phyloP scores from a whole-genome alignment of 1,139 yeast genomes.

The Saccharomycopsis phalli region DNA sequence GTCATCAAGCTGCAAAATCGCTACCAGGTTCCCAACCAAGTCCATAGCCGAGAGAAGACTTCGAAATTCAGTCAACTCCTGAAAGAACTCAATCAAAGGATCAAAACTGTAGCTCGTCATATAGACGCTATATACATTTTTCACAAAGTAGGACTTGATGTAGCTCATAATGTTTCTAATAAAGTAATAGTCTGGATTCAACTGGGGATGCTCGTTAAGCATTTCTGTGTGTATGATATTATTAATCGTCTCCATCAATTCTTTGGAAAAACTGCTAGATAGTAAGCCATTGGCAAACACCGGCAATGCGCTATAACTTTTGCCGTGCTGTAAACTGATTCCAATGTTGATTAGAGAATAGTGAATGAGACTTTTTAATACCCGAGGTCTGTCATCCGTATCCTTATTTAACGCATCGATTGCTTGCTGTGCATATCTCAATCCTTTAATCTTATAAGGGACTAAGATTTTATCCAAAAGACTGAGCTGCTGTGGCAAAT shows the following conservation, averaged over 20 bases:
- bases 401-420: conserved; percentile 9
- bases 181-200: conserved; percentile 2
- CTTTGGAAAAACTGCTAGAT: background rate
- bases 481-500: background rate
- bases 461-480: conserved; percentile 2
- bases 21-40: background rate
- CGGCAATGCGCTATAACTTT: conserved; percentile 2
- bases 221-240: background rate
- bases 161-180: conserved; percentile 1
- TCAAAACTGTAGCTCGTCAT: conserved; percentile 5
- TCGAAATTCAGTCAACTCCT: conserved; percentile 3
- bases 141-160: conserved; percentile 5
- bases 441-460: conserved; percentile 4
- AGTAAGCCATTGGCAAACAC: conserved; percentile 16
- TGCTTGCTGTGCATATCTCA: conserved; percentile 9
- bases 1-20: conserved; percentile 1
- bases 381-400: background rate
- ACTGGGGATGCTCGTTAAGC: background rate
- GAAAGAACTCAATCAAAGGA: conserved; percentile 8
- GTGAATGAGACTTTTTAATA: conserved; percentile 11
- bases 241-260: background rate
- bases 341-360: conserved; percentile 16
- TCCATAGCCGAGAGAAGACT: background rate
- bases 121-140: conserved; percentile 2
- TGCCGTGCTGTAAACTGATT: conserved; percentile 7